phyloP scores from a whole-genome alignment of 805 yeast species.

The Wickerhamiella cacticola region DNA sequence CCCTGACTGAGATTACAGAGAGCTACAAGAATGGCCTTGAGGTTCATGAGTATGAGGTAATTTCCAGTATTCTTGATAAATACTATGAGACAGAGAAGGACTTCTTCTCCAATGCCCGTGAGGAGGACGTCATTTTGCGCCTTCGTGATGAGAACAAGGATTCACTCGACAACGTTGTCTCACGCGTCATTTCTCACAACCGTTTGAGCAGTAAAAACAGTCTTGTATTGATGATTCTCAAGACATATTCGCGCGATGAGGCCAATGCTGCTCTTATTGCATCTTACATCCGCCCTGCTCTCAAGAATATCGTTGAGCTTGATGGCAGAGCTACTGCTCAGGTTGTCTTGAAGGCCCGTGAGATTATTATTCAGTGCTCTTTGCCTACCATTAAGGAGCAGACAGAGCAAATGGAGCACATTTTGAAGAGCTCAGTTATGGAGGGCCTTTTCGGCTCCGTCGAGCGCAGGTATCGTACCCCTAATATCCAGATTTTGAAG shows the following conservation, averaged over 20 bases:
- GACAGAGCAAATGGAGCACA: constrained; percentile 94
- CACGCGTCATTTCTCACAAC: constrained; percentile 73
- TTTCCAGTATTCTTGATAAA: constrained; percentile 55
- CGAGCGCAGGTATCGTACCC: constrained; percentile 51
- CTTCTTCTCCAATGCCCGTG: constrained; percentile 46
- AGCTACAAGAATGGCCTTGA: constrained; percentile 63
- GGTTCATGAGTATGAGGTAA: constrained; percentile 71
- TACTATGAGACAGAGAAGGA: constrained; percentile 68
- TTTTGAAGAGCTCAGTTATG: constrained; percentile 80
- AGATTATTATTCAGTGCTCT: constrained; percentile 90
- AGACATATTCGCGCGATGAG: constrained; percentile 67
- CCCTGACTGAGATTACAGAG: constrained; percentile 57
- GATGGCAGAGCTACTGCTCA: constrained; percentile 86
- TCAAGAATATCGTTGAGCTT: constrained; percentile 72
- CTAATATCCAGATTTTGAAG: constrained; percentile 64
- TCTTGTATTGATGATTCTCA: constrained; percentile 71
- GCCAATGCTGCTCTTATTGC: constrained; percentile 62
- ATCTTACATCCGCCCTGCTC: constrained; percentile 51
- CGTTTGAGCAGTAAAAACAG: constrained; percentile 89
- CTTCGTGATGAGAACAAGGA: constrained; percentile 81
- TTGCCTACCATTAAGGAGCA: constrained; percentile 93
- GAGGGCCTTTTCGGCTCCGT: constrained; percentile 76
- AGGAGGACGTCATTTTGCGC: constrained; percentile 77
- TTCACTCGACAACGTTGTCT: constrained; percentile 59
- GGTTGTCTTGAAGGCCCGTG: constrained; percentile 91